Evolutionary conservation across 2,329 filamentous ascomycete species (phyloP).

Genomic region (Fusarium drepaniforme): DNA sequence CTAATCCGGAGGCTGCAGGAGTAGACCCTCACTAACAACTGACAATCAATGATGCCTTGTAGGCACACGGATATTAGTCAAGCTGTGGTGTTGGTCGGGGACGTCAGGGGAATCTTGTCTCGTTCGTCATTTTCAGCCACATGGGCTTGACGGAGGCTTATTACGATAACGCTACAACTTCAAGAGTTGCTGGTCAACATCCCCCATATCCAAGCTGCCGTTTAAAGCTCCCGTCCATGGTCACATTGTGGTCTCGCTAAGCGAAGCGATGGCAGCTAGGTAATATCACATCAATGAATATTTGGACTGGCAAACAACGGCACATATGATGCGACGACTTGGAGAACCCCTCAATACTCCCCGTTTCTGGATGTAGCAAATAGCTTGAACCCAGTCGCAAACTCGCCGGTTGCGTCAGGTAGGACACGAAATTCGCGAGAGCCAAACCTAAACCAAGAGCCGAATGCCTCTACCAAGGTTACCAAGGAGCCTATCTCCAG

Average conservation of each 20-base stretch:
- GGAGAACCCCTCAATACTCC: background rate
- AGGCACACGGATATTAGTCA: background rate
- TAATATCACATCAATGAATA: background rate
- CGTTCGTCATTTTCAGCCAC: background rate
- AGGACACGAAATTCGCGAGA: background rate
- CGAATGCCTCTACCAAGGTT: background rate
- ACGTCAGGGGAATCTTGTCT: background rate
- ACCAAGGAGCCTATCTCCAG: background rate
- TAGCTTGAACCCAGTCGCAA: background rate
- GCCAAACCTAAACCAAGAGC: background rate
- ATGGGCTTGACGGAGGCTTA: background rate
- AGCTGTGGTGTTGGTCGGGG: background rate
- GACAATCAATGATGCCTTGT: background rate
- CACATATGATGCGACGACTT: background rate
- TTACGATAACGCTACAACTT: background rate
- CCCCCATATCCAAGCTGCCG: background rate
- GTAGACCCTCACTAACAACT: constrained; percentile 14
- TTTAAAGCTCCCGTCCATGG: background rate
- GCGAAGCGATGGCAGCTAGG: background rate
- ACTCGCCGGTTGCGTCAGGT: background rate
- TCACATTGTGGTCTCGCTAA: background rate
- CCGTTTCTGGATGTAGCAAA: background rate
- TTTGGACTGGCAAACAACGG: background rate
- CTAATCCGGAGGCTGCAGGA: constrained; percentile 27
- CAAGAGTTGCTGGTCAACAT: background rate